Evolutionary conservation across 2,329 filamentous ascomycete genomes (phyloP).

Genomic region (Plenodomus lindquistii): DNA sequence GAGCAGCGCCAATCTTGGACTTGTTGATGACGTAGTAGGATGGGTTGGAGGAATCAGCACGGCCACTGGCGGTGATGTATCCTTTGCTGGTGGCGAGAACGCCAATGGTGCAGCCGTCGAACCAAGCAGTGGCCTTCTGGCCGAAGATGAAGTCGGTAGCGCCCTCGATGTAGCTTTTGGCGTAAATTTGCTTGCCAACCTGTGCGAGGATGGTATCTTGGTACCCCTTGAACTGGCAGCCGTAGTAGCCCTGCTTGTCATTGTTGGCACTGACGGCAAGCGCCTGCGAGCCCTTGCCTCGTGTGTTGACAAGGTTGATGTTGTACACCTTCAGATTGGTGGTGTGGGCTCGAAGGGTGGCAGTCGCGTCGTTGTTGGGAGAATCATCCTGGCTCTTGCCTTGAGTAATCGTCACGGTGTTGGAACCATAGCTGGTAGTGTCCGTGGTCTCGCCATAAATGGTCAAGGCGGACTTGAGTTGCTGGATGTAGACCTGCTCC

Average conservation of each 20-base stretch:
- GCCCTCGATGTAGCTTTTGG: conserved; percentile 60
- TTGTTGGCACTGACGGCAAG: conserved; percentile 58
- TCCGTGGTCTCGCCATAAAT: conserved; percentile 65
- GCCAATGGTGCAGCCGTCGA: conserved; percentile 54
- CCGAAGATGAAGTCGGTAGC: conserved; percentile 66
- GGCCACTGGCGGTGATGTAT: conserved; percentile 46
- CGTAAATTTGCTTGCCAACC: conserved; percentile 60
- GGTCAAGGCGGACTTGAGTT: conserved; percentile 54
- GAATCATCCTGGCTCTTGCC: conserved; percentile 53
- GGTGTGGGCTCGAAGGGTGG: conserved; percentile 54
- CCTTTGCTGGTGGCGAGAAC: conserved; percentile 49
- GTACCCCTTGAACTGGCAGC: conserved; percentile 57
- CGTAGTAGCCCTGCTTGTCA: conserved; percentile 61
- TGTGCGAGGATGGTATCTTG: conserved; percentile 57
- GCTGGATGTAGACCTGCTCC: conserved; percentile 62
- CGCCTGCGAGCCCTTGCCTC: conserved; percentile 55
- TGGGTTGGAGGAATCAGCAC: conserved; percentile 34
- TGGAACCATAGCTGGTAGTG: conserved; percentile 53
- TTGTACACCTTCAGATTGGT: conserved; percentile 65
- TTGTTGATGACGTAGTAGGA: conserved; percentile 63
- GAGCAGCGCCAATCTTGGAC: conserved; percentile 50
- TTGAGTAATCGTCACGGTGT: conserved; percentile 61
- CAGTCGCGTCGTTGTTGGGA: conserved; percentile 58
- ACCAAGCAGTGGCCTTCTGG: conserved; percentile 57
- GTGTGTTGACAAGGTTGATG: conserved; percentile 56